These are phyloP conservation scores for Aspergillus sp. DNA, from an alignment of 2,329 filamentous ascomycete genomes.

Conservation along the genomic window DNA sequence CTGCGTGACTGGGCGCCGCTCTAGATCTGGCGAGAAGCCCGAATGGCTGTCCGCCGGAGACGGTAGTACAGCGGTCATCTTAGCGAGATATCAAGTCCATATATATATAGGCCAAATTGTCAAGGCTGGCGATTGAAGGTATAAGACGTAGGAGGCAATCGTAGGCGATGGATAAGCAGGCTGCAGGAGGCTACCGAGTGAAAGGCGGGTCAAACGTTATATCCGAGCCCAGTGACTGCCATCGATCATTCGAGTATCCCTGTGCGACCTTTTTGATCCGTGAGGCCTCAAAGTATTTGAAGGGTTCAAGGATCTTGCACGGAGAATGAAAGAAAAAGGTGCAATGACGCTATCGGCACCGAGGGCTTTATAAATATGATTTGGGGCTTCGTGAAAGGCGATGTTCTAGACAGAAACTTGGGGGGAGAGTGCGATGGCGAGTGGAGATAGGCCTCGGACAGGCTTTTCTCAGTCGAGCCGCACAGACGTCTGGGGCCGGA, in stretches of 20 bases:
- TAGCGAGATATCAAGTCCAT: slow-evolving; percentile 7
- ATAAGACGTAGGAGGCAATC: not conserved
- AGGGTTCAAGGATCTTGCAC: not conserved
- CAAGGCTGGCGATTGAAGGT: not conserved
- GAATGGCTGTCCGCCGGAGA: slow-evolving; percentile 31
- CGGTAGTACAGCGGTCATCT: slow-evolving; percentile 39
- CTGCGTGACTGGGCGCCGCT: slow-evolving; percentile 31
- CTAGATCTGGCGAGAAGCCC: slow-evolving; percentile 31
- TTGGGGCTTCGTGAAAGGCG: not conserved
- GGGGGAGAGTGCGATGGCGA: not conserved
- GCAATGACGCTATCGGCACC: not conserved
- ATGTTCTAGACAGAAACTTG: not conserved
- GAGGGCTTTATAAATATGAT: slow-evolving; percentile 4
- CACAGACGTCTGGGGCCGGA: not conserved
- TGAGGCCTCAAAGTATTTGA: not conserved
- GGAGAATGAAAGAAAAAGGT: not conserved
- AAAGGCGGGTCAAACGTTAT: not conserved
- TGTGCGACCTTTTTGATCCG: not conserved
- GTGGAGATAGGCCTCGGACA: slow-evolving; percentile 3
- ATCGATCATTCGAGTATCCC: not conserved
- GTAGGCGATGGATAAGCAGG: not conserved
- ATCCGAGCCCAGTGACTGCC: not conserved
- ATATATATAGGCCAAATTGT: slow-evolving; percentile 6
- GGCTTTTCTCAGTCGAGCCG: not conserved
- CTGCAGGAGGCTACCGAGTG: not conserved